phyloP scores from a whole-genome alignment of 2,329 filamentous ascomycete species.

The Thermomyces lanuginosus region DNA sequence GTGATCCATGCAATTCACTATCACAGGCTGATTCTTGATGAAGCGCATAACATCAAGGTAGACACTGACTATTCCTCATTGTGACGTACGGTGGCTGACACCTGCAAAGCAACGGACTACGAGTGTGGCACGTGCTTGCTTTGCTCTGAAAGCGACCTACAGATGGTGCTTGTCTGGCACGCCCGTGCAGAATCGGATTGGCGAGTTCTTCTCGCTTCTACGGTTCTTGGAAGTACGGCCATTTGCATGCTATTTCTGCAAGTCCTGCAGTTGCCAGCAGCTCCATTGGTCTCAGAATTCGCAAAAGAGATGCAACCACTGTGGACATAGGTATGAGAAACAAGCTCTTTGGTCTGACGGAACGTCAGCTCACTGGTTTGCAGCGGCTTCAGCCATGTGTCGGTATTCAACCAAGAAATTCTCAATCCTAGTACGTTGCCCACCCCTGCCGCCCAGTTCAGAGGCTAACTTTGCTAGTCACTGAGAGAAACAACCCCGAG shows the following conservation, averaged over 20 bases:
- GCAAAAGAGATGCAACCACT: conserved; percentile 53
- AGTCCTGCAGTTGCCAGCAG: conserved; percentile 61
- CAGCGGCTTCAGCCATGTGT: conserved; percentile 50
- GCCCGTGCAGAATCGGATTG: conserved; percentile 89
- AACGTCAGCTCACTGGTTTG: conserved; percentile 5
- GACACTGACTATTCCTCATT: conserved; percentile 1
- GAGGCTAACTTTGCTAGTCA: conserved; percentile 30
- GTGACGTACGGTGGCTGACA: conserved; percentile 2
- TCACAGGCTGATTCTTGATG: conserved; percentile 83
- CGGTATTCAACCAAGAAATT: conserved; percentile 86
- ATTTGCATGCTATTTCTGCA: conserved; percentile 90
- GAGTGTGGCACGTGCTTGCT: conserved; percentile 87
- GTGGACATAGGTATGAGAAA: conserved; percentile 39
- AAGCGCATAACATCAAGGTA: conserved; percentile 85
- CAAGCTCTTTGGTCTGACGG: conserved; percentile 2
- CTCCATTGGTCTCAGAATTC: conserved; percentile 71
- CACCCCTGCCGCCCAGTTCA: conserved; percentile 33
- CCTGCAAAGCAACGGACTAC: conserved; percentile 46
- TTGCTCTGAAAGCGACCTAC: conserved; percentile 70
- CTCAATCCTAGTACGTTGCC: conserved; percentile 50
- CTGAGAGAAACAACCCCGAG: conserved; percentile 36
- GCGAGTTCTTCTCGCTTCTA: conserved; percentile 88
- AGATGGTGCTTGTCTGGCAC: conserved; percentile 95
- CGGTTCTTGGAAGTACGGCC: conserved; percentile 79
- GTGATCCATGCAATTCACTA: conserved; percentile 73